Conservation (phyloP, 2,329 filamentous ascomycete genomes). For the Colletotrichum lupini region DNA sequence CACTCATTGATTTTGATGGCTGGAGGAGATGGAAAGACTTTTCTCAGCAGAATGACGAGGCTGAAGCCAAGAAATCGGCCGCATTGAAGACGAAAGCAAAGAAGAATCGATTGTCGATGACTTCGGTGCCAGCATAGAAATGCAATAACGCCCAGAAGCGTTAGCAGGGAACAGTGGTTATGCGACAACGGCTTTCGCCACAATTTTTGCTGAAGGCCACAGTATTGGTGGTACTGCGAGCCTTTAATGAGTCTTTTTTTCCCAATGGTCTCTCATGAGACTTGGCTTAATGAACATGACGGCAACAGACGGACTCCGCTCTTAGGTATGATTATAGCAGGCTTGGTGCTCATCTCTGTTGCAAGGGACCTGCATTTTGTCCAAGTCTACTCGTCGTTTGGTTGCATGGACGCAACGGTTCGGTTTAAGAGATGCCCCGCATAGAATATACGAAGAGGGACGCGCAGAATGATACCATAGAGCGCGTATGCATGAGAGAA, state of each 20-base stretch:
- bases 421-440: not conserved
- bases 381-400: not conserved
- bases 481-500: not conserved
- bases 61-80: constrained; percentile 55
- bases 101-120: constrained; percentile 55
- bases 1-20: constrained; percentile 96
- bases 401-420: not conserved
- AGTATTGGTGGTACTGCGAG: not conserved
- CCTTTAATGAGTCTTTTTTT: not conserved
- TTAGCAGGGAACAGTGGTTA: not conserved
- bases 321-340: not conserved
- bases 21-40: constrained; percentile 98
- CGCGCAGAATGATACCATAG: constrained; percentile 20
- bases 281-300: not conserved
- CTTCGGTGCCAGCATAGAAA: constrained; percentile 34
- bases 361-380: not conserved
- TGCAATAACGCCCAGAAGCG: not conserved
- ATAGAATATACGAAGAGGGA: constrained; percentile 5
- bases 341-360: not conserved
- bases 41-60: constrained; percentile 57
- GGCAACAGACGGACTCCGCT: not conserved
- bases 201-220: not conserved
- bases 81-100: constrained; percentile 54
- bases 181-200: not conserved
- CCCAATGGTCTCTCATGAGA: not conserved